Conservation (phyloP, 2,329 filamentous ascomycete genomes). For the Colletotrichum kahawae region DNA sequence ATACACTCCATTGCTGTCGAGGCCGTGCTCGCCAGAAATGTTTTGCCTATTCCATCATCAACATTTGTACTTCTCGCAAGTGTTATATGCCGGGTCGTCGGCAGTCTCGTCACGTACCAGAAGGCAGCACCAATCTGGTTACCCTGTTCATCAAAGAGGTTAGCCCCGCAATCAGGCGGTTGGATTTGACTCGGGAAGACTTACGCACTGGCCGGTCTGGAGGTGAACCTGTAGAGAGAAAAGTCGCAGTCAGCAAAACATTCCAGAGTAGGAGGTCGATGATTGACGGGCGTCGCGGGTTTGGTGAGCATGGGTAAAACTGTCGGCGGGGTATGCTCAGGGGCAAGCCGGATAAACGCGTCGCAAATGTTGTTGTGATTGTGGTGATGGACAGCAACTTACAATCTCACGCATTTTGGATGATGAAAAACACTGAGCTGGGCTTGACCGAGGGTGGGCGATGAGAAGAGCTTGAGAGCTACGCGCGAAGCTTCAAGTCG, state of each 20-base stretch:
- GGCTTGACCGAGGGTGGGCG: conserved; percentile 28
- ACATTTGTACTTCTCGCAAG: conserved; percentile 25
- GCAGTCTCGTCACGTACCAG: conserved; percentile 66
- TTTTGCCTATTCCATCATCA: conserved; percentile 67
- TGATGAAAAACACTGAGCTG: conserved; percentile 27
- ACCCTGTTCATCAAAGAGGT: conserved; percentile 68
- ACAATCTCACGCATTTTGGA: conserved; percentile 74
- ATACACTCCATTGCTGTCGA: conserved; percentile 96
- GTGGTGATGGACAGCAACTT: conserved; percentile 40
- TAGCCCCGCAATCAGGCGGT: conserved; percentile 32
- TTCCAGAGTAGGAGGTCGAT: background rate
- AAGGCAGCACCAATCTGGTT: conserved; percentile 99
- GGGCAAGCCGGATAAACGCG: conserved; percentile 43
- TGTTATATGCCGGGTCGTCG: conserved; percentile 9
- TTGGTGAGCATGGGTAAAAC: background rate
- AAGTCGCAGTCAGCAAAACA: conserved; percentile 58
- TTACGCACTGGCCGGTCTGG: conserved; percentile 99
- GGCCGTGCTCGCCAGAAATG: conserved; percentile 91
- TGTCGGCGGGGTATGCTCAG: conserved; percentile 33
- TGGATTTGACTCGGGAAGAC: conserved; percentile 33
- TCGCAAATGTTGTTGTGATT: conserved; percentile 27
- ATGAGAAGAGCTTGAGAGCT: conserved; percentile 35
- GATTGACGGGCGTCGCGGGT: background rate
- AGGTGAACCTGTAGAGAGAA: conserved; percentile 84
- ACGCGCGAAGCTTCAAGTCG: conserved; percentile 25